Percentiles rank a stretch among this genome's conserved stretches.
phyloP scores from a whole-genome alignment of 495 filamentous ascomycete species.

The Penicillium robsamsonii region DNA sequence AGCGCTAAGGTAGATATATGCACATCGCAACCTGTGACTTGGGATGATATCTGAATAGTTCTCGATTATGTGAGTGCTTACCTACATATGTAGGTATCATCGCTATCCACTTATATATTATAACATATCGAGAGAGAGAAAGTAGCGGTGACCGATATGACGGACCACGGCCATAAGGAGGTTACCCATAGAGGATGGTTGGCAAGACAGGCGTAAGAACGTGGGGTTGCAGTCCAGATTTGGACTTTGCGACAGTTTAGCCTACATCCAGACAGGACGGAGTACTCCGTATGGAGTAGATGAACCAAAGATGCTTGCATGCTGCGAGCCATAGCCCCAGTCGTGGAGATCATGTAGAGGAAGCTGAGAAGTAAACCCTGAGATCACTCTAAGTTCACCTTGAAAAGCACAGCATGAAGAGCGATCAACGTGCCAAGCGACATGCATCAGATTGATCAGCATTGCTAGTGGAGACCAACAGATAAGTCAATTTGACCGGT shows the following conservation, averaged over 20 bases:
- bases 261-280: background rate
- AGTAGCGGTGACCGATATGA: background rate
- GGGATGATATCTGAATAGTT: background rate
- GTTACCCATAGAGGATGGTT: background rate
- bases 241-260: background rate
- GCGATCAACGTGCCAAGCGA: conserved; percentile 23
- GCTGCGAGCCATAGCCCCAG: conserved; percentile 8
- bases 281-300: background rate
- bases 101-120: too few relatives aligned
- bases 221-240: background rate
- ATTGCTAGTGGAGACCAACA: conserved; percentile 10
- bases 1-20: background rate
- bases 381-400: background rate
- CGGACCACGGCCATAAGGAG: background rate
- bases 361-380: background rate
- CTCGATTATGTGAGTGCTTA: background rate
- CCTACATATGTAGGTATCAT: too few relatives aligned
- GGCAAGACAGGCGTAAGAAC: background rate
- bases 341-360: background rate
- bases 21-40: background rate
- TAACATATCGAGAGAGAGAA: background rate
- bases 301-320: conserved; percentile 1
- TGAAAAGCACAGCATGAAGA: background rate
- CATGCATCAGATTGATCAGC: conserved; percentile 33
- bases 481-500: conserved; percentile 18